These are phyloP conservation scores for Pelargonium myrrhifolium DNA, from an alignment of 441 rosid genomes.

Conservation along the genomic window DNA sequence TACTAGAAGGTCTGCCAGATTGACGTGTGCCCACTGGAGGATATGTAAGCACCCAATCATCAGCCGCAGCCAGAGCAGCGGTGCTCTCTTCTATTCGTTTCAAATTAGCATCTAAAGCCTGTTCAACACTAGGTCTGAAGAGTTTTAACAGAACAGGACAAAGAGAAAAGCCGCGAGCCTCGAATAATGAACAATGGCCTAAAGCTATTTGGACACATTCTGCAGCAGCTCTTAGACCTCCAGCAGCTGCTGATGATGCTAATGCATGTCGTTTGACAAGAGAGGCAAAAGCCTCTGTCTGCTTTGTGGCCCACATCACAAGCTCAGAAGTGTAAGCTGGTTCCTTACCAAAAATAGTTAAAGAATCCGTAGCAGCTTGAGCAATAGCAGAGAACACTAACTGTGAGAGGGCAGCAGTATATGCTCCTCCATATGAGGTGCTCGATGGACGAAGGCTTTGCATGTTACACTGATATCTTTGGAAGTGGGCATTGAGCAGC, in stretches of 20 bases:
- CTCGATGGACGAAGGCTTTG: slow-evolving; percentile 91
- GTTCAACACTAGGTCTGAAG: slow-evolving; percentile 94
- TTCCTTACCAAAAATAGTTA: slow-evolving; percentile 78
- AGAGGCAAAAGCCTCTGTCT: slow-evolving; percentile 74
- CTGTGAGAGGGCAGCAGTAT: slow-evolving; percentile 96
- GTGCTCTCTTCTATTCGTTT: slow-evolving; percentile 96
- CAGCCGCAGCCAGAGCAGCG: too few species aligned
- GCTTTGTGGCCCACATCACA: slow-evolving; percentile 95
- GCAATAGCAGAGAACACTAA: slow-evolving; percentile 92
- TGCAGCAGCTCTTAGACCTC: slow-evolving; percentile 96
- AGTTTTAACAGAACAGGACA: slow-evolving; percentile 80
- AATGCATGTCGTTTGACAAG: slow-evolving; percentile 95
- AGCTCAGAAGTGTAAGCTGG: slow-evolving; percentile 89
- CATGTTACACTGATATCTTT: slow-evolving; percentile 78
- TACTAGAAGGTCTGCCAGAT: too few species aligned
- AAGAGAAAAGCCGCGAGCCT: slow-evolving; percentile 87
- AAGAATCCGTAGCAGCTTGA: slow-evolving; percentile 88
- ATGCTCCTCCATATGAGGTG: slow-evolving; percentile 96
- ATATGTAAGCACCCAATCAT: too few species aligned
- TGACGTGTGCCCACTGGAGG: too few species aligned
- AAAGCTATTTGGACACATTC: slow-evolving; percentile 98
- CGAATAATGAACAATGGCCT: slow-evolving; percentile 96
- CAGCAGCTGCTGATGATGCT: slow-evolving; percentile 97
- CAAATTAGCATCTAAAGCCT: slow-evolving; percentile 87
- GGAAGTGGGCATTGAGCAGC: slow-evolving; percentile 80